Percentiles rank a stretch among this genome's conserved stretches.
Conservation (phyloP, 495 filamentous ascomycete genomes). For the Stereocaulon alpinum region DNA sequence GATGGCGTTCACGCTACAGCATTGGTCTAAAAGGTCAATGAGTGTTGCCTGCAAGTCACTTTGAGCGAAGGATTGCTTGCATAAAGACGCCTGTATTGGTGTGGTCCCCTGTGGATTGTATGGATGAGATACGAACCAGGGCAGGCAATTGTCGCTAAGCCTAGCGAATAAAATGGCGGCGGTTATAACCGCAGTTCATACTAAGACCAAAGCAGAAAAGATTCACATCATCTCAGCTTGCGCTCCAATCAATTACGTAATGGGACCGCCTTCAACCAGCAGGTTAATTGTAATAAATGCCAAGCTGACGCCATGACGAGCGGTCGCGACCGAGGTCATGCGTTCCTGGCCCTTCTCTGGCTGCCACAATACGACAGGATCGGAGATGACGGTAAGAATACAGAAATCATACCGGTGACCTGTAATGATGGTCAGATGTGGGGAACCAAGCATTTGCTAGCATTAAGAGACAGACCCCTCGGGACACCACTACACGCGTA, state of each 20-base stretch:
- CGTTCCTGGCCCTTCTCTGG: not conserved
- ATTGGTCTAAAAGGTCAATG: not conserved
- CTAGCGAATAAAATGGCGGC: not conserved
- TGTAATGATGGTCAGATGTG: not conserved
- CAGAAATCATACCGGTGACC: not conserved
- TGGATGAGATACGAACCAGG: not conserved
- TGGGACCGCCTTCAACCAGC: not conserved
- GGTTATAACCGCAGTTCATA: not conserved
- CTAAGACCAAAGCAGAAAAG: not conserved
- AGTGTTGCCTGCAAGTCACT: not conserved
- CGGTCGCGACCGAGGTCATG: not conserved
- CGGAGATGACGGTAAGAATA: not conserved
- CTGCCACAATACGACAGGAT: not conserved
- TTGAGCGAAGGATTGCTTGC: not conserved
- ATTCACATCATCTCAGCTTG: not conserved
- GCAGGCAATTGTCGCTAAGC: not conserved
- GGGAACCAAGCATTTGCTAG: not conserved
- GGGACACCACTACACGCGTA: not conserved
- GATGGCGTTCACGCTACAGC: not conserved
- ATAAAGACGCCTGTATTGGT: not conserved
- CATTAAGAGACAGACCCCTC: not conserved
- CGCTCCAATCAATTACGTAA: conserved; percentile 1
- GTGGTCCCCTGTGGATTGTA: not conserved
- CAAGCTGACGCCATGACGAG: not conserved
- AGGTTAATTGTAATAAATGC: not conserved